Base-by-base conservation (phyloP, 352 stramenopile genomes). In the Globisporangium cystogenes region DNA sequence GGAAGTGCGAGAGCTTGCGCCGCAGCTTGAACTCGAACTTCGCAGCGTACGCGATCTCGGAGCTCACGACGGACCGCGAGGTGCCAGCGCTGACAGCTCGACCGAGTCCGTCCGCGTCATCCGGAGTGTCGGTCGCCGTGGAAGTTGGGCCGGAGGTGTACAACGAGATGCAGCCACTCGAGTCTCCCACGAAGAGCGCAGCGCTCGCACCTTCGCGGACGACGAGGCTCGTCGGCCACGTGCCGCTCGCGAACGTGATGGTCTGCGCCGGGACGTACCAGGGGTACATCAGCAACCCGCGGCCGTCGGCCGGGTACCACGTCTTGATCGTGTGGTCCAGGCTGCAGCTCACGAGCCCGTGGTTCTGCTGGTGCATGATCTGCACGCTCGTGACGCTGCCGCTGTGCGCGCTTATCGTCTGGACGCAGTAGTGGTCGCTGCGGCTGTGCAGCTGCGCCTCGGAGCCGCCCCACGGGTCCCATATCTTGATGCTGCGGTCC, bases 401-500 rank as follows among this genome's bases (percentile, higher is more conserved):
- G 20, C 62, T 47, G 53, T 93, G 82, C 1, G 66, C 73, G 20
- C 57, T 70, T 12, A 93, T 67, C 15, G 75, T 90, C 53, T 90
- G 82, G 8, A 90, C 76, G 35, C 76, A 89, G 21, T 63, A 67
- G 14, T 73, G 57, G 15, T 73, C 59, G 26, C 59, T 46, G 16
- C 48, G 57, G 18, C 57, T 59, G 37, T 74, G 68, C n/a, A 81
- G 40, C 21, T 69, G 61, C 0, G 70, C 65, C 27, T 86, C 70
- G 3, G 62, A 58, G 18, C 53, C 60, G 24, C 72, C 55, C 75
- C 73, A 87, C 12, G 76, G 75, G 47, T 91, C 81, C 81, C 81
- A 91, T 7, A 89, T 59, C 42, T 80, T 85, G 45, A 92, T 87
- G 0, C 68, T 76, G 27, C 82, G 74, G 57, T 92, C 82, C 0